Evolutionary conservation across 768 basidiomycete species (phyloP).

Genomic region (Tubosaeta brunneosetosa): DNA sequence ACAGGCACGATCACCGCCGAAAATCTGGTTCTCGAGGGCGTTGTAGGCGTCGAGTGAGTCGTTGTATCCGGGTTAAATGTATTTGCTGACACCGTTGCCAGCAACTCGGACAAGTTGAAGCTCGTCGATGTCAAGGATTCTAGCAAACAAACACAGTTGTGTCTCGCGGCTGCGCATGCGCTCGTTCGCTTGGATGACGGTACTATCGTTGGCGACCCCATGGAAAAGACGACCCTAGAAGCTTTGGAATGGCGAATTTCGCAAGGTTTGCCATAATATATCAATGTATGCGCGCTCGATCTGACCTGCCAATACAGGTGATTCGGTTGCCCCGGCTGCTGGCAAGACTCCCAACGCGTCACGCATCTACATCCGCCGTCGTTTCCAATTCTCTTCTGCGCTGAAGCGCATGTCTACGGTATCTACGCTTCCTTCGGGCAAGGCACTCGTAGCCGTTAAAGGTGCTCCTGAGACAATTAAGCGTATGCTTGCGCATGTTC

Average conservation of each 20-base stretch:
- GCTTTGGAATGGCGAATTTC: conserved; percentile 84
- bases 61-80: not conserved
- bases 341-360: conserved; percentile 50
- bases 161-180: conserved; percentile 93
- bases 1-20: conserved; percentile 98
- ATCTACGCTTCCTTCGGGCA: conserved; percentile 58
- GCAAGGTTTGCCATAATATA: conserved; percentile 43
- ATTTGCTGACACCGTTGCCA: conserved; percentile 26
- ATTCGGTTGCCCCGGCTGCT: conserved; percentile 59
- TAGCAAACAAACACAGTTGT: conserved; percentile 71
- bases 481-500: conserved; percentile 70
- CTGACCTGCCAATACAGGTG: conserved; percentile 37
- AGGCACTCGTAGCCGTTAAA: conserved; percentile 73
- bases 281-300: not conserved
- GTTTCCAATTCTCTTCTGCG: conserved; percentile 97
- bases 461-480: conserved; percentile 98
- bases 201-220: conserved; percentile 92
- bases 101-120: conserved; percentile 53
- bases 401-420: conserved; percentile 98
- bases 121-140: conserved; percentile 79
- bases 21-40: conserved; percentile 89
- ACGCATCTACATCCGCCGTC: conserved; percentile 71
- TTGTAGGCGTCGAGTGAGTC: conserved; percentile 84
- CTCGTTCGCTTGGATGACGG: conserved; percentile 93
- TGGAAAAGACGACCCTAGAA: conserved; percentile 96